phyloP scores from a whole-genome alignment of 2,329 filamentous ascomycete genomes.

The Dactylellina leptospora region DNA sequence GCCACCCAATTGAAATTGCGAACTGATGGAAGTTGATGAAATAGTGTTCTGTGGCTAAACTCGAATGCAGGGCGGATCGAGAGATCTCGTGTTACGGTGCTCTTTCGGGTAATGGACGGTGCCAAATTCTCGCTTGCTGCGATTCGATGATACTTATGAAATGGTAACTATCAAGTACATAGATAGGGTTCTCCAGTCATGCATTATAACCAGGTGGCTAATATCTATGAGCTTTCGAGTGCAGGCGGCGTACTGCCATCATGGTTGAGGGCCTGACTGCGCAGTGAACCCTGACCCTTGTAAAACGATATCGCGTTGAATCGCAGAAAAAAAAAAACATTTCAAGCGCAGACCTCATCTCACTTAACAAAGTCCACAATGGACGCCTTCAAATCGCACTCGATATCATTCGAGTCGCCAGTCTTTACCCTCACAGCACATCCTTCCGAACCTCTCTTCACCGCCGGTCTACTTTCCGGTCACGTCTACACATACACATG shows the following conservation, averaged over 20 bases:
- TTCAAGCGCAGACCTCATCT: neutral
- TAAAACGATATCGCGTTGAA: neutral
- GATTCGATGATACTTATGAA: neutral
- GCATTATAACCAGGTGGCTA: no score
- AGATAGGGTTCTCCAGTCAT: no score
- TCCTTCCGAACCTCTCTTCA: conserved; percentile 81
- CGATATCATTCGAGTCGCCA: conserved; percentile 82
- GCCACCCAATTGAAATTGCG: no score
- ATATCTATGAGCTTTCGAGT: no score
- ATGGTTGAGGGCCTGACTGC: no score
- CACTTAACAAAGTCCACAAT: conserved; percentile 10
- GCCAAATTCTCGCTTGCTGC: neutral
- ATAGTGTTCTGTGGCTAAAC: neutral
- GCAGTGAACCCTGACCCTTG: neutral
- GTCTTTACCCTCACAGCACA: conserved; percentile 90
- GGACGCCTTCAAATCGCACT: conserved; percentile 60
- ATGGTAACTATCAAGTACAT: neutral
- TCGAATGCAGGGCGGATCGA: neutral
- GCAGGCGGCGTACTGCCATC: no score
- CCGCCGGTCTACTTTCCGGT: conserved; percentile 83
- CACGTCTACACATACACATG: conserved; percentile 76
- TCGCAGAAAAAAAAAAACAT: neutral
- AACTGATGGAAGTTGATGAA: neutral
- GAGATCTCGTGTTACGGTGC: conserved; percentile 30
- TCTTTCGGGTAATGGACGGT: conserved; percentile 25